Evolutionary conservation across 1,284 basidiomycete species (phyloP).

Genomic region (Porogramme epimiltina): DNA sequence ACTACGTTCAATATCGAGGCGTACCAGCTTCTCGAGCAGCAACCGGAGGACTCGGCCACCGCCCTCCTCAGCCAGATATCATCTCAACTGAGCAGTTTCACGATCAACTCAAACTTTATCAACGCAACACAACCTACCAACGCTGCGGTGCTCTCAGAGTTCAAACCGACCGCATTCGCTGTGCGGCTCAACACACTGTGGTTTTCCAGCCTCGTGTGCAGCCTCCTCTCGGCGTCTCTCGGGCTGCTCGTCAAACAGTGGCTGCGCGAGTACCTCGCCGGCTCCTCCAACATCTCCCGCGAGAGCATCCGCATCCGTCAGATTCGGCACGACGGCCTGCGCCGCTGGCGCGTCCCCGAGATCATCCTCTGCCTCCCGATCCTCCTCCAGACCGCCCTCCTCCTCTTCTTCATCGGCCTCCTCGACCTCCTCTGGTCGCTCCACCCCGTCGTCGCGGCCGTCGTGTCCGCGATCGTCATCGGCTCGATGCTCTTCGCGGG

Average conservation of each 20-base stretch:
- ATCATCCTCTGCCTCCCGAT: constrained; percentile 20
- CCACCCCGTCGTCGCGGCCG: constrained; percentile 10
- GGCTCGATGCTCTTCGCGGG: constrained; percentile 4
- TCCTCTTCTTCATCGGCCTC: constrained; percentile 21
- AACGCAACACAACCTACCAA: constrained; percentile 9
- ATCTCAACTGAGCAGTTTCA: constrained; percentile 14
- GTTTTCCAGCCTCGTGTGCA: constrained; percentile 20
- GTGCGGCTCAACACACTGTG: constrained; percentile 17
- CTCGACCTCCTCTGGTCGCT: constrained; percentile 19
- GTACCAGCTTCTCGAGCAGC: constrained; percentile 16
- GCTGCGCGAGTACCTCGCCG: constrained; percentile 21
- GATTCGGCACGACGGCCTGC: constrained; percentile 16
- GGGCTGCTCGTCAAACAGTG: constrained; percentile 22
- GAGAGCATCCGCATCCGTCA: constrained; percentile 20
- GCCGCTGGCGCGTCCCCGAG: constrained; percentile 15
- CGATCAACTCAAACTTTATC: constrained; percentile 9
- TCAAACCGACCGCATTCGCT: constrained; percentile 7
- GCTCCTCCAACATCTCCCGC: constrained; percentile 15
- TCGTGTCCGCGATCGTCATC: constrained; percentile 13
- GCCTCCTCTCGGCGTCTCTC: constrained; percentile 15
- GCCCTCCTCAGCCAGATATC: constrained; percentile 18
- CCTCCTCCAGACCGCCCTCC: constrained; percentile 17
- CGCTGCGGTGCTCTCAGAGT: too few species aligned
- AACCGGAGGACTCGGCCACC: constrained; percentile 13
- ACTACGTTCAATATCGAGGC: constrained; percentile 23